Percentiles rank a stretch among this genome's conserved stretches.
Evolutionary conservation across 106 monocot genomes (phyloP).

Genomic region (Dendrobium huoshanense): DNA sequence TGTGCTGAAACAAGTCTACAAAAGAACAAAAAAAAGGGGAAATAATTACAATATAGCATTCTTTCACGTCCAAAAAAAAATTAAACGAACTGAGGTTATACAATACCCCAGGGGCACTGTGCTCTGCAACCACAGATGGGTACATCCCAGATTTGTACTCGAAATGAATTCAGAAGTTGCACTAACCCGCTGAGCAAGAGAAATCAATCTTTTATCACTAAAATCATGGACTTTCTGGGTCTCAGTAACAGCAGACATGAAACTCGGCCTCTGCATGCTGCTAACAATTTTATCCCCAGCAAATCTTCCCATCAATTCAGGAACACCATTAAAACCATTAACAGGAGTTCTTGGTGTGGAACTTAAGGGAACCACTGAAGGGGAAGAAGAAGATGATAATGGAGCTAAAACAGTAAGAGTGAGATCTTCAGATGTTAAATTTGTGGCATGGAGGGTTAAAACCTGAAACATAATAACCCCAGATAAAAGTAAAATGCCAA

Average conservation of each 20-base stretch:
- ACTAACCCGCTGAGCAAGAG: conserved; percentile 18
- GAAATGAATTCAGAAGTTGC: conserved; percentile 30
- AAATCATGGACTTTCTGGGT: conserved; percentile 29
- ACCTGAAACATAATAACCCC: conserved; percentile 35
- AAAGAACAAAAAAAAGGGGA: neutral
- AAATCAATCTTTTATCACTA: conserved; percentile 25
- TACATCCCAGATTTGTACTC: conserved; percentile 43
- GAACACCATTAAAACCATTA: conserved; percentile 20
- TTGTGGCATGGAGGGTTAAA: conserved; percentile 81
- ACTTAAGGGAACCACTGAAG: conserved; percentile 58
- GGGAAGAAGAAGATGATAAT: conserved; percentile 49
- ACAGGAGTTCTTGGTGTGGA: conserved; percentile 44
- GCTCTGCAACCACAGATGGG: conserved; percentile 92
- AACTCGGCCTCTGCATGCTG: conserved; percentile 29
- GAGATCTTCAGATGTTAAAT: conserved; percentile 80
- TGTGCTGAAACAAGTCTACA: conserved; percentile 72
- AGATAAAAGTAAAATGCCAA: neutral
- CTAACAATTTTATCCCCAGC: conserved; percentile 18
- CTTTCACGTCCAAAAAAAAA: neutral
- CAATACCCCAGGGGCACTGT: conserved; percentile 83
- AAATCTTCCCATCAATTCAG: conserved; percentile 20
- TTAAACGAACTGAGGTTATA: neutral
- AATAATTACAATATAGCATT: neutral
- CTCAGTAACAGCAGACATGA: conserved; percentile 23
- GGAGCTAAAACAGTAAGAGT: conserved; percentile 80